Evolutionary conservation across 495 filamentous ascomycete genomes (phyloP).

Genomic region (Recurvomyces mirabilis): DNA sequence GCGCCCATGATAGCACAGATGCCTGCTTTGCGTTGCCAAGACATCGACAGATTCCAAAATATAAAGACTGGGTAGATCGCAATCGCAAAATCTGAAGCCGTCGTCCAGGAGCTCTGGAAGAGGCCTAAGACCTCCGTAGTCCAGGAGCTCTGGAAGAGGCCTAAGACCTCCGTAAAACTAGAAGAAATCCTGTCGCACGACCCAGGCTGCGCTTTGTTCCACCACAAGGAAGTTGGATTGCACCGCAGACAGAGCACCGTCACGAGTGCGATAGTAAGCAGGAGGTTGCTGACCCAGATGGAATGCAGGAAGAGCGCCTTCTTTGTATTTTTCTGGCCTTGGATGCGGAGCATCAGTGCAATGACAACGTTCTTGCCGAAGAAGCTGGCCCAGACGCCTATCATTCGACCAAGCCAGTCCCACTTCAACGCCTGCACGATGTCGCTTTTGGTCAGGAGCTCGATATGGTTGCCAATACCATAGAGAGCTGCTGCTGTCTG

Average conservation of each 20-base stretch:
- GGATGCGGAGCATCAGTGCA: constrained; percentile 28
- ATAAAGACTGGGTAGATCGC: constrained; percentile 12
- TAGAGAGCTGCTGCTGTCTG: background rate
- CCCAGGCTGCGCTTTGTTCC: constrained; percentile 1
- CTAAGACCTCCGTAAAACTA: constrained; percentile 3
- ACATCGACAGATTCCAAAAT: constrained; percentile 10
- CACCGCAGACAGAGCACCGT: background rate
- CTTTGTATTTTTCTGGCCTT: constrained; percentile 19
- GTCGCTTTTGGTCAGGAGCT: constrained; percentile 14
- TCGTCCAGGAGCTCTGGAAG: constrained; percentile 3
- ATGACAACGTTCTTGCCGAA: constrained; percentile 28
- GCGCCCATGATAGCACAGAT: constrained; percentile 6
- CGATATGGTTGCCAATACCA: constrained; percentile 28
- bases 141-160: constrained; percentile 5
- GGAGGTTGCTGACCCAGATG: constrained; percentile 21
- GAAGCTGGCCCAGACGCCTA: constrained; percentile 23
- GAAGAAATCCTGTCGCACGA: constrained; percentile 5
- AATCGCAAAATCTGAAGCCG: constrained; percentile 7
- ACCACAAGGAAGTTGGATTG: background rate
- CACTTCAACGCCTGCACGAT: constrained; percentile 22
- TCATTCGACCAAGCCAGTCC: constrained; percentile 29
- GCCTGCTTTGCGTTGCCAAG: constrained; percentile 2
- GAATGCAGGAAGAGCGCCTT: constrained; percentile 21
- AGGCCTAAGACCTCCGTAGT: constrained; percentile 4
- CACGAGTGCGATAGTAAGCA: background rate